phyloP scores from a whole-genome alignment of 2,329 filamentous ascomycete genomes.

The Stemphylium beticola region DNA sequence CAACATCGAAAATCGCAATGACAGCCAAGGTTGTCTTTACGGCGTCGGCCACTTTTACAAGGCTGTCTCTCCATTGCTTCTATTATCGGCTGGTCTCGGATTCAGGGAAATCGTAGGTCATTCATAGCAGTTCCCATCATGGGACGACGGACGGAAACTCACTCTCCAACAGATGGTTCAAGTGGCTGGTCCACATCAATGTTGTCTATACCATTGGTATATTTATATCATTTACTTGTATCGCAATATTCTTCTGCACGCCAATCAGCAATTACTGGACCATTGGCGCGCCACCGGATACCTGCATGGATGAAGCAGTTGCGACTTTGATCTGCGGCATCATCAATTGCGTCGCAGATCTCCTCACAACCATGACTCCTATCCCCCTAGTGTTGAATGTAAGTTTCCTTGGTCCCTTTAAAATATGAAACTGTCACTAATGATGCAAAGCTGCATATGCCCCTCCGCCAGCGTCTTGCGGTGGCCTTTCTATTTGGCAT shows the following conservation, averaged over 20 bases:
- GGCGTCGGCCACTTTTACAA: slow-evolving; percentile 51
- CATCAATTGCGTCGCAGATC: slow-evolving; percentile 53
- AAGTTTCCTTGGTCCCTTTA: background rate
- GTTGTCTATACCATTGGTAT: slow-evolving; percentile 47
- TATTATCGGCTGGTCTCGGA: slow-evolving; percentile 55
- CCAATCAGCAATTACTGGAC: slow-evolving; percentile 54
- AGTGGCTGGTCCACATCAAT: slow-evolving; percentile 48
- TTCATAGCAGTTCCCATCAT: no score
- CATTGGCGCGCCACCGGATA: slow-evolving; percentile 37
- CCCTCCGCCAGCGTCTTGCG: slow-evolving; percentile 48
- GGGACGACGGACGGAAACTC: background rate
- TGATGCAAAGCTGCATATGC: slow-evolving; percentile 47
- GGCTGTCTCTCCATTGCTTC: slow-evolving; percentile 54
- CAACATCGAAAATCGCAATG: slow-evolving; percentile 49
- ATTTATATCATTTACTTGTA: slow-evolving; percentile 47
- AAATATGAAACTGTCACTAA: background rate
- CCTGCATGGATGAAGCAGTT: slow-evolving; percentile 52
- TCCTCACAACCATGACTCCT: slow-evolving; percentile 51
- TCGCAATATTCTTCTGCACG: slow-evolving; percentile 50
- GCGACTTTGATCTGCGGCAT: slow-evolving; percentile 50
- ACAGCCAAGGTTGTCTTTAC: slow-evolving; percentile 52
- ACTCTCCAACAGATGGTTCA: slow-evolving; percentile 38
- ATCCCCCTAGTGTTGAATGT: slow-evolving; percentile 52
- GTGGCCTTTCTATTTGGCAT: slow-evolving; percentile 50
- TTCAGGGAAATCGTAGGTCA: slow-evolving; percentile 33